Conservation (phyloP, 257 asterid genomes). For the Solanum tacnaense region DNA sequence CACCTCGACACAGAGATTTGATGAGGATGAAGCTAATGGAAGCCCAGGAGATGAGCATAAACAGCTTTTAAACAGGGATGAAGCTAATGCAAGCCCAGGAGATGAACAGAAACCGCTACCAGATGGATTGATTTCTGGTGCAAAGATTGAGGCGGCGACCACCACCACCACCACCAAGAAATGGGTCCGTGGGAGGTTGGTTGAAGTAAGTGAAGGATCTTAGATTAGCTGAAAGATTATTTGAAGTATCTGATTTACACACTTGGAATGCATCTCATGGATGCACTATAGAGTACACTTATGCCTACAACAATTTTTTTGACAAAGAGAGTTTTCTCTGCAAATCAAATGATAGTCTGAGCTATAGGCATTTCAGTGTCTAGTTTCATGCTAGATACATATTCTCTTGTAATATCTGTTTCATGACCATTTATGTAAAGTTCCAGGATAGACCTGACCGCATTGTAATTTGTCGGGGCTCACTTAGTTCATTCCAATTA, state of each 20-base stretch:
- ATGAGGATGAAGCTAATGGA: conserved; percentile 6
- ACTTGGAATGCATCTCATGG: conserved; percentile 10
- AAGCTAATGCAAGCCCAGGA: not conserved
- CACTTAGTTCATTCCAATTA: not conserved
- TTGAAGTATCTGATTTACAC: not conserved
- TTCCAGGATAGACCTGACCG: not conserved
- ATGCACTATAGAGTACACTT: conserved; percentile 13
- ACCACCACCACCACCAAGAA: conserved; percentile 34
- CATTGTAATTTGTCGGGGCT: not conserved
- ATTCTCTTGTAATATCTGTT: not conserved
- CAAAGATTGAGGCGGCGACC: not conserved
- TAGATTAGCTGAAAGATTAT: conserved; percentile 30
- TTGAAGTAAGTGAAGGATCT: conserved; percentile 46
- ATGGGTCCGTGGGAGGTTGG: conserved; percentile 88
- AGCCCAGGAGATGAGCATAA: conserved; percentile 9
- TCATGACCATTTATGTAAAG: not conserved
- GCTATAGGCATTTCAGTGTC: not conserved
- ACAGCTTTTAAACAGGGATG: conserved; percentile 6
- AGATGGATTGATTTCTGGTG: conserved; percentile 12
- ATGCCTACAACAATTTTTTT: not conserved
- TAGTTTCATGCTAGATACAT: not conserved
- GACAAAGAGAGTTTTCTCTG: not conserved
- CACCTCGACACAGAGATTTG: conserved; percentile 1
- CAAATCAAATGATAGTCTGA: not conserved
- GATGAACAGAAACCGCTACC: conserved; percentile 12